Evolutionary conservation across 139 green algal species (phyloP).

Genomic region (Chlorella sp.): DNA sequence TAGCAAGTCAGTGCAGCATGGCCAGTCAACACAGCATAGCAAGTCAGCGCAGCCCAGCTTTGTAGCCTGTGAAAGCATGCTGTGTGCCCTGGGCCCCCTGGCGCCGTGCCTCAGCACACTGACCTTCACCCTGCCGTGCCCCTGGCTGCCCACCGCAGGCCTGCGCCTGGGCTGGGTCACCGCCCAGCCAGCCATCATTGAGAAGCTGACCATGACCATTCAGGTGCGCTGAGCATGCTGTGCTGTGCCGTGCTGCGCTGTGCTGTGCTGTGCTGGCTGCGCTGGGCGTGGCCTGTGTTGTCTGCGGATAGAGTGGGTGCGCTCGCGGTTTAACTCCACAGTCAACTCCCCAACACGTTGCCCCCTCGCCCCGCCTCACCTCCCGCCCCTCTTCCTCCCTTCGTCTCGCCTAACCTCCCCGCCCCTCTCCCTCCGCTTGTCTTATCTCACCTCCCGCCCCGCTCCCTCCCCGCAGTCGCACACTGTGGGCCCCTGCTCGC

Average conservation of each 20-base stretch:
- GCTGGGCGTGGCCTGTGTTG: background rate
- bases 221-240: background rate
- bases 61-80: no score
- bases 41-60: no score
- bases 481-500: conserved; percentile 50
- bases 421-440: background rate
- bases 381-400: background rate
- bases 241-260: background rate
- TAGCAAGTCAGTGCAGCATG: no score
- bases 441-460: background rate
- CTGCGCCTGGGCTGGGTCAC: conserved; percentile 80
- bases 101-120: no score
- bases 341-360: no score
- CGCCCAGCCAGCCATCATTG: conserved; percentile 44
- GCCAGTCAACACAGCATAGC: no score
- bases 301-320: no score
- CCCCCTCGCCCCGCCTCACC: background rate
- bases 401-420: background rate
- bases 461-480: conserved; percentile 35
- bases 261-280: background rate
- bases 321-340: no score
- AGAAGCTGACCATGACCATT: conserved; percentile 54
- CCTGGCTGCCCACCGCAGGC: no score
- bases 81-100: no score
- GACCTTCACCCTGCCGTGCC: no score